Base-by-base conservation (phyloP, 176 grass and related monocot species). In the Zea luxurians region DNA sequence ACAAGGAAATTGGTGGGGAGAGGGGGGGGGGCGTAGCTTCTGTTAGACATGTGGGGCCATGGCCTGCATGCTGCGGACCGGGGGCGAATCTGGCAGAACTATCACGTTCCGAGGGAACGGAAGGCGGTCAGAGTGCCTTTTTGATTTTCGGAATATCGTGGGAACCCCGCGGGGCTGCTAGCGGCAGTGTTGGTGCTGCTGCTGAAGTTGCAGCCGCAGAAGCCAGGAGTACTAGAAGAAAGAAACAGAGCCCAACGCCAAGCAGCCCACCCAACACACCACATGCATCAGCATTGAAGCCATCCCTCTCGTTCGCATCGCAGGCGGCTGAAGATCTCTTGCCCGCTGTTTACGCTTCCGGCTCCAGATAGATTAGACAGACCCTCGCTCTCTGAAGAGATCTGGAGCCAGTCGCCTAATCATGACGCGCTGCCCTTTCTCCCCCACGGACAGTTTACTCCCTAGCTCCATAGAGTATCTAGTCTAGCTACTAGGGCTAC, bases 11-110 rank as follows among this genome's bases (percentile, higher is more conserved):
- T 27, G 27, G 27, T 27, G 1, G 27, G 27, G 27, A 1, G 27
- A 27, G 27, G 1, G 1, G 1, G 27, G 27, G 27, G 27, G 27
- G 27, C 27, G 27, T 27, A 27, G 27, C 27, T 27, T 27, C 27
- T 27, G 27, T 27, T 27, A 12, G 54, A 76, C 78, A 61, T 53
- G 87, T 61, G 78, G 87, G 78, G 5, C 13, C 52, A 1, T 0
- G 5, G n/a, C 72, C 64, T 49, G 87, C 49, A 61, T 72, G 82
- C 64, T 27, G 82, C 77, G 87, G 78, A 61, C 87, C 66, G 63
- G 63, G 44, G 87, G 27, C 27, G 87, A 93, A 90, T 93, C 91
- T 93, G 81, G 85, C 80, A 87, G 81, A 87, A 90, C 73, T 63
- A 85, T 87, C 87, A 87, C 84, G 87, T 87, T 89, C 87, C 72